phyloP scores from a whole-genome alignment of 2,329 filamentous ascomycete genomes.

The Fusarium udum region DNA sequence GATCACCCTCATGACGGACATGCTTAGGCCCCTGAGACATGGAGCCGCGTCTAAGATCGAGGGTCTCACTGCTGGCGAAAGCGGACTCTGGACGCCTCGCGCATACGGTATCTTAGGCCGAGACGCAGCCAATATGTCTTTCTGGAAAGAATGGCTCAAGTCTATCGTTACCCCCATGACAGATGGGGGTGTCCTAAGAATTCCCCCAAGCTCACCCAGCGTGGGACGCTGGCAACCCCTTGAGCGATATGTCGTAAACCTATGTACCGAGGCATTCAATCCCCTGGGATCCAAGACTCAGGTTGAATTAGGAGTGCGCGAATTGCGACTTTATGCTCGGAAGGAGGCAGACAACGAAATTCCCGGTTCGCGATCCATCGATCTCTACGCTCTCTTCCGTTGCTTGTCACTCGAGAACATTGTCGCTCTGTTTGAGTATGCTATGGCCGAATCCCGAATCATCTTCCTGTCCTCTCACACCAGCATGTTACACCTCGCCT shows the following conservation, averaged over 20 bases:
- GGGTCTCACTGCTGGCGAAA: conserved; percentile 93
- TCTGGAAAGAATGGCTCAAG: conserved; percentile 99
- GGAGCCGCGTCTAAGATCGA: conserved; percentile 97
- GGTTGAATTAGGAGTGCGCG: conserved; percentile 88
- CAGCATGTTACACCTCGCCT: conserved; percentile 93
- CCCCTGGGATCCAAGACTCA: conserved; percentile 95
- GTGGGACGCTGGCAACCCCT: conserved; percentile 96
- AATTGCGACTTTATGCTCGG: conserved; percentile 89
- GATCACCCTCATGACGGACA: conserved; percentile 95
- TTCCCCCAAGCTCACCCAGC: conserved; percentile 88
- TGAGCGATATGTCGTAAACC: conserved; percentile 95
- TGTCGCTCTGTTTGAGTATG: conserved; percentile 91
- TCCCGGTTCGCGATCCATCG: conserved; percentile 88
- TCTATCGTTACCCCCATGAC: conserved; percentile 96
- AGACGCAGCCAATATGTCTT: conserved; percentile 82
- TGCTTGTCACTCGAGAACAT: conserved; percentile 92
- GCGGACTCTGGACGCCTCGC: conserved; percentile 92
- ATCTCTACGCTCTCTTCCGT: conserved; percentile 92
- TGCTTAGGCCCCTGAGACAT: conserved; percentile 89
- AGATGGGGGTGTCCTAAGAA: conserved; percentile 81
- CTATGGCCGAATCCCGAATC: conserved; percentile 91
- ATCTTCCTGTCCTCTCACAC: conserved; percentile 96
- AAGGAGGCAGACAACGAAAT: conserved; percentile 94
- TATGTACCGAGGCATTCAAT: conserved; percentile 93
- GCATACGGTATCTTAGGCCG: conserved; percentile 92